Evolutionary conservation across 306 rosid genomes (phyloP).

Genomic region (Sechiopsis laciniata): DNA sequence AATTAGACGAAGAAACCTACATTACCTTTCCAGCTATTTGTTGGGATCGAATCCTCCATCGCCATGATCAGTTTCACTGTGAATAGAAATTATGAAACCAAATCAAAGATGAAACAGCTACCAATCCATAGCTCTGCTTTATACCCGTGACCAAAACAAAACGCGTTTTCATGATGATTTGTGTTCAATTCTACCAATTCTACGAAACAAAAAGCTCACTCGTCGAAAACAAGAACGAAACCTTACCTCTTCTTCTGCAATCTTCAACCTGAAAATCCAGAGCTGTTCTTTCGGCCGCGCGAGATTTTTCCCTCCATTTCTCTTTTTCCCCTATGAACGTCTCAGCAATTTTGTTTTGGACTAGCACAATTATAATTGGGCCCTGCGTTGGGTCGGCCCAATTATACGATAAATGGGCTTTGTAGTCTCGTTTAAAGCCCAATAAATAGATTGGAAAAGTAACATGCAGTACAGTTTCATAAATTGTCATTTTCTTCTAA

Average conservation of each 20-base stretch:
- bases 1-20: not conserved
- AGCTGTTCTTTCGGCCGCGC: not conserved
- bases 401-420: not conserved
- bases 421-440: not conserved
- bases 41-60: constrained; percentile 9
- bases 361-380: not conserved
- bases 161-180: constrained; percentile 22
- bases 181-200: not conserved
- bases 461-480: not conserved
- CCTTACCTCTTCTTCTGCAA: constrained; percentile 12
- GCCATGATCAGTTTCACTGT: constrained; percentile 14
- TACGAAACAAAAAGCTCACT: not conserved
- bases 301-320: constrained; percentile 15
- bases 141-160: constrained; percentile 19
- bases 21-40: constrained; percentile 19
- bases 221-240: not conserved
- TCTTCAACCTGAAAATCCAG: not conserved
- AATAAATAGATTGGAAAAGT: not conserved
- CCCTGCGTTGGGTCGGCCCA: not conserved
- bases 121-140: constrained; percentile 14
- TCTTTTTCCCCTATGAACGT: not conserved
- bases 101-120: constrained; percentile 14
- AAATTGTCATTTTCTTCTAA: not conserved
- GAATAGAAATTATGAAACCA: constrained; percentile 11
- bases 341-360: not conserved